A percentile compares a stretch with the other conserved stretches of the same genome.
Conservation (phyloP, 2,329 filamentous ascomycete genomes). For the Alternaria rosae region DNA sequence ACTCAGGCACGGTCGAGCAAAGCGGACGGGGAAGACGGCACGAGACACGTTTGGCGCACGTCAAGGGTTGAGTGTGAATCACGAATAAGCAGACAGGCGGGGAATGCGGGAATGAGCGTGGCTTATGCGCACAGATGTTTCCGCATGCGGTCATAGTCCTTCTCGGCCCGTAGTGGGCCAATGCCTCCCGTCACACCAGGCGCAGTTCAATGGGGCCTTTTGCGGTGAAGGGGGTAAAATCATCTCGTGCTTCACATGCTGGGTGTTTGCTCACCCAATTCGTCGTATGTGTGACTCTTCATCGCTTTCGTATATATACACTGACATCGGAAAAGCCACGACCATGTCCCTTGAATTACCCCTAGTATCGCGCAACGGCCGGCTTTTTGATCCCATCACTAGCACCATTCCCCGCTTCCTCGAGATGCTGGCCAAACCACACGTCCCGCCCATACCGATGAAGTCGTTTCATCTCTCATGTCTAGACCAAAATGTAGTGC, state of each 20-base stretch:
- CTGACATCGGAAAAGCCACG: slow-evolving; percentile 23
- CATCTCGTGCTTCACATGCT: slow-evolving; percentile 35
- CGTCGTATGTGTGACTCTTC: slow-evolving; percentile 30
- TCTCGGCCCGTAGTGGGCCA: slow-evolving; percentile 37
- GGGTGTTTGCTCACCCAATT: slow-evolving; percentile 35
- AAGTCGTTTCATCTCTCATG: slow-evolving; percentile 39
- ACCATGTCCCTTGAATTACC: slow-evolving; percentile 30
- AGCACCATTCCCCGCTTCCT: slow-evolving; percentile 23
- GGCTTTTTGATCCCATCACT: slow-evolving; percentile 22
- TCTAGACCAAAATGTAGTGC: slow-evolving; percentile 42
- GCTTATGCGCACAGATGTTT: slow-evolving; percentile 19
- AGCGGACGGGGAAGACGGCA: slow-evolving; percentile 42
- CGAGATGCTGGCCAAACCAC: slow-evolving; percentile 39
- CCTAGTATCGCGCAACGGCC: slow-evolving; percentile 27
- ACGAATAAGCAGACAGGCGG: slow-evolving; percentile 30
- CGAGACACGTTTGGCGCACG: slow-evolving; percentile 29
- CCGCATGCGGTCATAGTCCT: slow-evolving; percentile 18
- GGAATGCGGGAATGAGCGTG: slow-evolving; percentile 26
- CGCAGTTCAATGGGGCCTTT: slow-evolving; percentile 25
- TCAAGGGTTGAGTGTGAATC: slow-evolving; percentile 18
- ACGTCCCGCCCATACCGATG: slow-evolving; percentile 23
- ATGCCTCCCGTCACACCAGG: slow-evolving; percentile 39
- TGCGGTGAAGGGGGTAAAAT: slow-evolving; percentile 41
- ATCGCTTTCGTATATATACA: slow-evolving; percentile 29
- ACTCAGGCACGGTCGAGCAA: slow-evolving; percentile 27